Evolutionary conservation across 257 asterid species (phyloP).

Genomic region (Jasminum sambac): DNA sequence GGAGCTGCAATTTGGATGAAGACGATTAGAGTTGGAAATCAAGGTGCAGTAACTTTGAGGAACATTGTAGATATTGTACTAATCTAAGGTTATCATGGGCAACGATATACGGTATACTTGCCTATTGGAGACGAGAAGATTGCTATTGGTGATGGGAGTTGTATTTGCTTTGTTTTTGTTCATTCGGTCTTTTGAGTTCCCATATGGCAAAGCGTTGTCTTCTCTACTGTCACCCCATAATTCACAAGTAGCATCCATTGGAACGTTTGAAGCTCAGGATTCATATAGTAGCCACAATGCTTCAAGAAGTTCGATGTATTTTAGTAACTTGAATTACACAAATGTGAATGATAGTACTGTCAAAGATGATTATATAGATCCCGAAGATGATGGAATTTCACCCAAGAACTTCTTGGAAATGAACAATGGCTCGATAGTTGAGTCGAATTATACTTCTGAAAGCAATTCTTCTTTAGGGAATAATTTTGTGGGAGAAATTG

Average conservation of each 20-base stretch:
- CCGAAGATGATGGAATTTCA: constrained; percentile 53
- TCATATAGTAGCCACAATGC: constrained; percentile 24
- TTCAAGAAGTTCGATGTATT: constrained; percentile 25
- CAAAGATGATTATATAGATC: constrained; percentile 39
- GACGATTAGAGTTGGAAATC: neutral
- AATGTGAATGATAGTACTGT: constrained; percentile 25
- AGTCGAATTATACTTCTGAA: constrained; percentile 26
- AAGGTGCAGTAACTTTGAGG: constrained; percentile 28
- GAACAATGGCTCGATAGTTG: constrained; percentile 30
- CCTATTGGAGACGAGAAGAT: constrained; percentile 50
- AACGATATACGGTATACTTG: constrained; percentile 37
- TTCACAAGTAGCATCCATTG: constrained; percentile 24
- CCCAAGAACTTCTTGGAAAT: constrained; percentile 39
- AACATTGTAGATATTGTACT: constrained; percentile 10
- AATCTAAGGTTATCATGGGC: constrained; percentile 43
- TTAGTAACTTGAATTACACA: constrained; percentile 31
- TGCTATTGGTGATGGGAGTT: constrained; percentile 56
- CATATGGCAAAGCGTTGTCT: constrained; percentile 45
- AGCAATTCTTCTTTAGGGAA: constrained; percentile 24
- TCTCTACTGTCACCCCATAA: constrained; percentile 42
- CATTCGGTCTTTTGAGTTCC: constrained; percentile 67
- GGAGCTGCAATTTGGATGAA: neutral
- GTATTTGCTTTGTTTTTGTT: constrained; percentile 53
- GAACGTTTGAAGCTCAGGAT: constrained; percentile 27
- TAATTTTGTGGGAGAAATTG: constrained; percentile 21